These are phyloP conservation scores for Fusarium cicatricum DNA, from an alignment of 2,329 filamentous ascomycete species.

Conservation along the genomic window DNA sequence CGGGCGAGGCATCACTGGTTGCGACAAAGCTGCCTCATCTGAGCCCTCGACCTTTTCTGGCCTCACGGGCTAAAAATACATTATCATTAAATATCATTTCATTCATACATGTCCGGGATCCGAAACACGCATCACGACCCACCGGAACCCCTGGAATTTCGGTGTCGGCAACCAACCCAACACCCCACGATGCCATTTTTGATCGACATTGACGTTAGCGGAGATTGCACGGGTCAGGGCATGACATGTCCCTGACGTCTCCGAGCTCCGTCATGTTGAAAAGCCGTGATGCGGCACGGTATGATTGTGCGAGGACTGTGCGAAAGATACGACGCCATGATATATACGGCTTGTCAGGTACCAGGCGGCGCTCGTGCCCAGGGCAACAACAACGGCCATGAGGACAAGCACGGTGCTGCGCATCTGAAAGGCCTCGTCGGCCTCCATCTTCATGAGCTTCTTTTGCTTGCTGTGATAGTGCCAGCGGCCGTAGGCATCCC, in stretches of 20 bases:
- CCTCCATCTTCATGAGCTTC: slow-evolving; percentile 68
- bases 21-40: neutral
- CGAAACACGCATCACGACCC: slow-evolving; percentile 24
- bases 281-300: slow-evolving; percentile 12
- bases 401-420: slow-evolving; percentile 61
- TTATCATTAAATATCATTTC: slow-evolving; percentile 9
- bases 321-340: slow-evolving; percentile 13
- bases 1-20: neutral
- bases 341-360: slow-evolving; percentile 29
- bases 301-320: slow-evolving; percentile 13
- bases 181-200: slow-evolving; percentile 5
- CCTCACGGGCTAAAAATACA: slow-evolving; percentile 2
- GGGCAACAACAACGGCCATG: slow-evolving; percentile 49
- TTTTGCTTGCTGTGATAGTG: slow-evolving; percentile 66
- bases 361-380: slow-evolving; percentile 21
- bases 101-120: slow-evolving; percentile 8
- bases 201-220: slow-evolving; percentile 8
- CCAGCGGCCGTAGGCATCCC: slow-evolving; percentile 43
- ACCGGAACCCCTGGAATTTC: slow-evolving; percentile 31
- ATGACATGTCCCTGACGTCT: too few species aligned
- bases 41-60: neutral
- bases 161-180: neutral
- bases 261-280: slow-evolving; percentile 9
- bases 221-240: slow-evolving; percentile 4
- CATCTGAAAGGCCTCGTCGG: slow-evolving; percentile 70